A percentile compares a stretch with the other conserved stretches of the same genome.
phyloP scores from a whole-genome alignment of 108 stramenopile genomes.

The Pseudonitzschia delicatissima region DNA sequence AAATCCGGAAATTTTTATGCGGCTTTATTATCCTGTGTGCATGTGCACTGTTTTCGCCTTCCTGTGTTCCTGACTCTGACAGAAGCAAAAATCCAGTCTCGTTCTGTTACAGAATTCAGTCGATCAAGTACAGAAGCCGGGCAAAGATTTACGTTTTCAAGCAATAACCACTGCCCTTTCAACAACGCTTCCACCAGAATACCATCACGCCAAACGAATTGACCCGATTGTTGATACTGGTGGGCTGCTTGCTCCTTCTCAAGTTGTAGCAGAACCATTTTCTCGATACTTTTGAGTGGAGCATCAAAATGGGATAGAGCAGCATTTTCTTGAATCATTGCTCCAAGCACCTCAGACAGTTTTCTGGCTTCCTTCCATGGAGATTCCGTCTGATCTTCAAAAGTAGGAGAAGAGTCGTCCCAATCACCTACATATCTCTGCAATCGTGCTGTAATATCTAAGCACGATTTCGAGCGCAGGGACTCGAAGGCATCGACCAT shows the following conservation, averaged over 20 bases:
- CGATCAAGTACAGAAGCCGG: conserved; percentile 96
- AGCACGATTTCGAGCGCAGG: neutral
- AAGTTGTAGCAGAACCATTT: neutral
- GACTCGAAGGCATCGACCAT: neutral
- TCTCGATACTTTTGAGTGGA: neutral
- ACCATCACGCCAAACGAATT: conserved; percentile 96
- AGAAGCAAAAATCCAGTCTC: conserved; percentile 88
- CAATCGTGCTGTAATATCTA: neutral
- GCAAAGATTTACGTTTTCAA: conserved; percentile 96
- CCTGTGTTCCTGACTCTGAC: conserved; percentile 85
- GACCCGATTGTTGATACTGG: conserved; percentile 24
- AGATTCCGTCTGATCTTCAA: neutral
- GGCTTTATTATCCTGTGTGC: conserved; percentile 72
- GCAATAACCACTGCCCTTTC: conserved; percentile 90
- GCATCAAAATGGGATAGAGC: neutral
- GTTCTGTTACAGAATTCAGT: conserved; percentile 95
- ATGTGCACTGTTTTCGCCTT: conserved; percentile 11
- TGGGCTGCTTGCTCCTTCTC: neutral
- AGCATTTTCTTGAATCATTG: conserved; percentile 4
- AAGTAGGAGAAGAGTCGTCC: neutral
- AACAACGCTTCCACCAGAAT: conserved; percentile 89
- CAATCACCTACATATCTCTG: neutral
- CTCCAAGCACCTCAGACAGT: neutral
- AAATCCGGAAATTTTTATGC: conserved; percentile 93
- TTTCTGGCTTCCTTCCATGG: conserved; percentile 1